A percentile compares a stretch with the other conserved stretches of the same genome.
phyloP scores from a whole-genome alignment of 176 grass and related monocot species.

The Carex pumila region DNA sequence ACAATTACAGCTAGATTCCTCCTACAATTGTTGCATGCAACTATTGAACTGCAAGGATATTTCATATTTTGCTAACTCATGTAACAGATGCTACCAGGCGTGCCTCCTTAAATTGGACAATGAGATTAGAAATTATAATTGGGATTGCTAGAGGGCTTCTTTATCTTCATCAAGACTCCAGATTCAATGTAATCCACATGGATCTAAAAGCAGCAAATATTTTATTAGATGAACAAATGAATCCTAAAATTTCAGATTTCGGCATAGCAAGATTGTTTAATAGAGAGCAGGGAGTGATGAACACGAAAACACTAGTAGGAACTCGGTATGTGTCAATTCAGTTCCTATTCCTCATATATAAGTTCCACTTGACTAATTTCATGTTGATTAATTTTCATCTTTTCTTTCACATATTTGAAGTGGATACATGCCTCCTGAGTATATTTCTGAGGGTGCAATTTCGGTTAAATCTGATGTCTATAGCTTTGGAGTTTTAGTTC shows the following conservation, averaged over 20 bases:
- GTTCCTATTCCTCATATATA: background rate
- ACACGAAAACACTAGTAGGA: slow-evolving; percentile 34
- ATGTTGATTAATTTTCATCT: background rate
- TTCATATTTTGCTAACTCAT: background rate
- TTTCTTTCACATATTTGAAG: background rate
- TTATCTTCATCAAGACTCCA: slow-evolving; percentile 61
- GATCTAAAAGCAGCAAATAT: slow-evolving; percentile 58
- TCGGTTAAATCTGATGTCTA: slow-evolving; percentile 47
- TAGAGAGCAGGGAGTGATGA: slow-evolving; percentile 3
- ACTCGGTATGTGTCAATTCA: slow-evolving; percentile 26
- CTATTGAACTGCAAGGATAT: background rate
- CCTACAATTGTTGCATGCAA: background rate
- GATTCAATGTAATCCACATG: slow-evolving; percentile 41
- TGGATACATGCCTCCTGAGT: slow-evolving; percentile 37
- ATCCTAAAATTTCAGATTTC: slow-evolving; percentile 67
- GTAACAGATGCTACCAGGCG: slow-evolving; percentile 20
- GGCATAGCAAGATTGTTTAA: slow-evolving; percentile 34
- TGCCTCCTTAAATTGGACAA: slow-evolving; percentile 27
- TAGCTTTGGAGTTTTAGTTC: slow-evolving; percentile 43
- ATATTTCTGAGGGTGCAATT: slow-evolving; percentile 28
- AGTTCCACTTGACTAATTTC: background rate
- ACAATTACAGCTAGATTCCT: background rate
- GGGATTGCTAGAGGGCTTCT: slow-evolving; percentile 44
- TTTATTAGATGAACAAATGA: slow-evolving; percentile 43
- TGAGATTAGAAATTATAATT: slow-evolving; percentile 38